Conservation (phyloP, 2,329 filamentous ascomycete species). For the Botryotinia globosa region DNA sequence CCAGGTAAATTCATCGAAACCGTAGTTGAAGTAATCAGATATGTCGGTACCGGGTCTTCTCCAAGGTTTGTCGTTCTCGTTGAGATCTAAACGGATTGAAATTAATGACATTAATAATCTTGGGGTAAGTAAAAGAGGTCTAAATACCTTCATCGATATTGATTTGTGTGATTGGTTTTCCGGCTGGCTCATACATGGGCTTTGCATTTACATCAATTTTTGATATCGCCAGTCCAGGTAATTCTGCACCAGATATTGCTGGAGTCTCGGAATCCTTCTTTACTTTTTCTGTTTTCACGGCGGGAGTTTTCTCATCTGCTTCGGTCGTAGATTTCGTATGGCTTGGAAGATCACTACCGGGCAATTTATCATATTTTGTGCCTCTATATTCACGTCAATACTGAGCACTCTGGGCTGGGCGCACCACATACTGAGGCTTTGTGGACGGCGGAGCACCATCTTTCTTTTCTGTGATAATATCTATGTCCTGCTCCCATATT, state of each 20-base stretch:
- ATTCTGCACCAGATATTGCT: slow-evolving; percentile 46
- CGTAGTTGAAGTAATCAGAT: slow-evolving; percentile 98
- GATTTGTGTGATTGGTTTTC: slow-evolving; percentile 75
- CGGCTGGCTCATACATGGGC: slow-evolving; percentile 72
- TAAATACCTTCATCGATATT: slow-evolving; percentile 65
- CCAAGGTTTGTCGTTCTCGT: slow-evolving; percentile 90
- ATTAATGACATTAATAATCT: background rate
- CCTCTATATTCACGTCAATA: slow-evolving; percentile 23
- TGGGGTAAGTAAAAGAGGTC: background rate
- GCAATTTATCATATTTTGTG: slow-evolving; percentile 41
- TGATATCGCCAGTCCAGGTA: slow-evolving; percentile 69
- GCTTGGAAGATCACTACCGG: background rate
- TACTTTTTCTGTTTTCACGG: slow-evolving; percentile 48
- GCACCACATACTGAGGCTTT: slow-evolving; percentile 43
- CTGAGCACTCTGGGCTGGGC: slow-evolving; percentile 1
- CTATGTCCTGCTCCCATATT: slow-evolving; percentile 52
- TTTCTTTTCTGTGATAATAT: slow-evolving; percentile 66
- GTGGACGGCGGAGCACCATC: slow-evolving; percentile 56
- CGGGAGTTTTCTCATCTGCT: slow-evolving; percentile 45
- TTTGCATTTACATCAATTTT: slow-evolving; percentile 82
- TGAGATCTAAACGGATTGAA: slow-evolving; percentile 50
- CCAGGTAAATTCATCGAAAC: slow-evolving; percentile 98
- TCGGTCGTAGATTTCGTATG: slow-evolving; percentile 50
- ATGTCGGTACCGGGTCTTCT: slow-evolving; percentile 90
- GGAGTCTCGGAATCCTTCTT: slow-evolving; percentile 37